Conservation (phyloP, 345 rosid genomes). For the Gossypium turneri region DNA sequence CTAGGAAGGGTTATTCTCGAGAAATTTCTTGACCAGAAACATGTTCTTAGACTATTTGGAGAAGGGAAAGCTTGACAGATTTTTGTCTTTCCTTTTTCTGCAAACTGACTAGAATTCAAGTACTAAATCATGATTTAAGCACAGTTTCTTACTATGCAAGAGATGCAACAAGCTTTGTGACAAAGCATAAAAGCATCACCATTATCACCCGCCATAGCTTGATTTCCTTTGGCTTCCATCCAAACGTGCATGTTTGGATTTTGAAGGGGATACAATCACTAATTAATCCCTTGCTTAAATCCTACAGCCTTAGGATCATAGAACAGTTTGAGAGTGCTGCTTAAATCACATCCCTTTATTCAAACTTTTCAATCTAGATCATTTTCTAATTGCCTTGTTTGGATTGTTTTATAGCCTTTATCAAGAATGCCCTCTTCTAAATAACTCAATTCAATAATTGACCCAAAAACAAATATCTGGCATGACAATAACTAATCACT, state of each 20-base stretch:
- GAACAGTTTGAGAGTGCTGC: constrained; percentile 9
- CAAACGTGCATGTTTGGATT: neutral
- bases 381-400: neutral
- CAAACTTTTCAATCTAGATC: constrained; percentile 5
- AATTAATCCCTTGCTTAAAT: neutral
- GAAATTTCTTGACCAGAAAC: too few species aligned
- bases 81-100: neutral
- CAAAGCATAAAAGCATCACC: neutral
- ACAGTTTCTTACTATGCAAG: neutral
- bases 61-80: neutral
- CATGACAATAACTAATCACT: constrained; percentile 26
- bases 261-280: neutral
- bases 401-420: neutral
- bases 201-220: neutral
- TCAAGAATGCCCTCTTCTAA: neutral
- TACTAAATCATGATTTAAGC: neutral
- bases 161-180: neutral
- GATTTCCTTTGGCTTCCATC: neutral
- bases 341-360: neutral
- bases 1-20: too few species aligned
- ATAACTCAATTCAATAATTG: constrained; percentile 36
- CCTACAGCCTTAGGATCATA: neutral
- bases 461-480: constrained; percentile 25
- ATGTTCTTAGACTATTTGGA: too few species aligned
- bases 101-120: neutral